Conservation (phyloP, 352 stramenopile species). For the Phytopythium mirpurense region DNA sequence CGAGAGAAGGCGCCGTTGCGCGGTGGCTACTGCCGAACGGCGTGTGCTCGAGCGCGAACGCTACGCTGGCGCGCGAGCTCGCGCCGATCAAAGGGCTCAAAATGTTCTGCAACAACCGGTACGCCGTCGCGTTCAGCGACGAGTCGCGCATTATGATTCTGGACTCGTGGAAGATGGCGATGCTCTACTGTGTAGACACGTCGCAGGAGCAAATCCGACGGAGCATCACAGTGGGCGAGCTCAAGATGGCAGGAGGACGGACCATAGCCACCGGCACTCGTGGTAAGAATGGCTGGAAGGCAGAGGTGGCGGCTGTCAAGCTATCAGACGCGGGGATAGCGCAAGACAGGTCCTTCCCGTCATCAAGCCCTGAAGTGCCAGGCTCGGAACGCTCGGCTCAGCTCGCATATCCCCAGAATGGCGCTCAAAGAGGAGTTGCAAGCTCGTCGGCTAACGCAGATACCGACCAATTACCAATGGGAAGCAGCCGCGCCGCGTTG, state of each 20-base stretch:
- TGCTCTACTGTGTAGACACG: slow-evolving; percentile 73
- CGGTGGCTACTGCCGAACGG: slow-evolving; percentile 69
- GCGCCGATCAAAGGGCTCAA: slow-evolving; percentile 60
- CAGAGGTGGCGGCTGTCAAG: neutral
- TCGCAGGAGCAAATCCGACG: slow-evolving; percentile 74
- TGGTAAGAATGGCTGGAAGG: neutral
- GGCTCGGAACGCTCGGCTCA: neutral
- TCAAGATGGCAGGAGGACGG: slow-evolving; percentile 25
- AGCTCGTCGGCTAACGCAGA: neutral
- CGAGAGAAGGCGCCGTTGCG: slow-evolving; percentile 43
- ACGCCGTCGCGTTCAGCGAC: slow-evolving; percentile 64
- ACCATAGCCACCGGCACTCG: neutral
- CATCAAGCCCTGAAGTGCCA: neutral
- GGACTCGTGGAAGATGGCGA: slow-evolving; percentile 66
- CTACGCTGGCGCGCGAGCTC: slow-evolving; percentile 45
- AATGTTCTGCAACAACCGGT: slow-evolving; percentile 70
- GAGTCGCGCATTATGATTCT: slow-evolving; percentile 73
- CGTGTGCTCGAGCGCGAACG: slow-evolving; percentile 46
- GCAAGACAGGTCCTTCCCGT: too few relatives aligned
- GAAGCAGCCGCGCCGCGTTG: neutral
- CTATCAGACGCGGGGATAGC: too few relatives aligned
- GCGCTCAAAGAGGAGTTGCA: neutral
- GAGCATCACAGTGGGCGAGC: slow-evolving; percentile 55
- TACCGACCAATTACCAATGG: slow-evolving; percentile 1
- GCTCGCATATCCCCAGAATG: neutral